A percentile compares a stretch with the other conserved stretches of the same genome.
Conservation (phyloP, 208 protist species). For the Trypanosoma lewisi region DNA sequence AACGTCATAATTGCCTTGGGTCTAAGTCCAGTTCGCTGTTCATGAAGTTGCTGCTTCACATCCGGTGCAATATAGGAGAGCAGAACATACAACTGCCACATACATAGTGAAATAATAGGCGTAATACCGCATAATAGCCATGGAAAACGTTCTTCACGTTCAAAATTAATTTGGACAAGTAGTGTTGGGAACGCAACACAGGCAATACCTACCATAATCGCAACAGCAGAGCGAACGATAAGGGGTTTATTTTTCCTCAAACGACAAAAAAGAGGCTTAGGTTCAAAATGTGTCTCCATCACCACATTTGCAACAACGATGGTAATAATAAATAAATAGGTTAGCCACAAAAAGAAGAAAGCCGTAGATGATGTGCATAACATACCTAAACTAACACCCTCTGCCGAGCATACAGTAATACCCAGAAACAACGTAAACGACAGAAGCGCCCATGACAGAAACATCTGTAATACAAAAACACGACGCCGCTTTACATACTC, state of each 20-base stretch:
- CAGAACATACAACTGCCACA: slow-evolving; percentile 69
- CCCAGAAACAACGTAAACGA: slow-evolving; percentile 53
- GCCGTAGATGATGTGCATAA: slow-evolving; percentile 32
- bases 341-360: slow-evolving; percentile 64
- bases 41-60: slow-evolving; percentile 40
- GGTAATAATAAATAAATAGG: slow-evolving; percentile 52
- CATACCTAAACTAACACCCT: slow-evolving; percentile 31
- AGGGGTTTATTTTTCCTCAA: slow-evolving; percentile 60
- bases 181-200: slow-evolving; percentile 61
- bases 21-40: slow-evolving; percentile 45
- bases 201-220: slow-evolving; percentile 52
- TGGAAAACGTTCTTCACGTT: slow-evolving; percentile 41
- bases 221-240: slow-evolving; percentile 46
- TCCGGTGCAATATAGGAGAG: slow-evolving; percentile 58
- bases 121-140: slow-evolving; percentile 78
- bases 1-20: slow-evolving; percentile 51
- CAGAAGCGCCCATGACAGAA: slow-evolving; percentile 62
- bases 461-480: slow-evolving; percentile 63
- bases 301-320: slow-evolving; percentile 77
- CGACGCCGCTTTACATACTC: slow-evolving; percentile 66
- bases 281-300: slow-evolving; percentile 83
- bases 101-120: slow-evolving; percentile 57
- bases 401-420: slow-evolving; percentile 46
- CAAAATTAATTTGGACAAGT: slow-evolving; percentile 68
- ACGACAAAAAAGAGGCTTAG: slow-evolving; percentile 61